Evolutionary conservation across 2,329 filamentous ascomycete species (phyloP), one percentile per base, ranked within the genome.

Genomic region (Pestalotiopsis sp.): DNA sequence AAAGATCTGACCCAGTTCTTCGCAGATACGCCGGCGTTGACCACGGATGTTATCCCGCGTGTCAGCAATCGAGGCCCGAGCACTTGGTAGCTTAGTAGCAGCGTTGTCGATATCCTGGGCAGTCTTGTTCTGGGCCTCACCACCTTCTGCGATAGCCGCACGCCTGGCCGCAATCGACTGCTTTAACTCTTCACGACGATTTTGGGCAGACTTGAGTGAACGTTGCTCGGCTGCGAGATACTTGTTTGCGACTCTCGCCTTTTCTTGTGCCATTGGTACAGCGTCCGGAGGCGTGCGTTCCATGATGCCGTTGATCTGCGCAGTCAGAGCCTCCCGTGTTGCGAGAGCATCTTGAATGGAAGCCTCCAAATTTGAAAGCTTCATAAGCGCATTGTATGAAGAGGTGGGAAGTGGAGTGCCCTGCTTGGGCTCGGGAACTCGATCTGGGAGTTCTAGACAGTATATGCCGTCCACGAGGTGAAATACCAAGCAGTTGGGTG

Each of bases 311-410:
- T 92, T 92, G 71, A 98, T 97, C 71, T 97, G 93, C n/a, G 85
- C 81, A 61, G 93, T 89, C 9, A 98, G 84, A 65, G 86, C 85
- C 68, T 92, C 89, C 14, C 92, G 89, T 0, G 93, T 97, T 1
- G 90, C 88, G 10, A 97, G 81, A 1, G 94, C 94, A 78, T 98
- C 95, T 76, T 97, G 94, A 26, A 98, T 93, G 66, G 94, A 97
- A 76, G 92, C 93, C 70, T 97, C 94, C 17, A 98, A 85, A 68
- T 94, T 97, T 5, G 93, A 91, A 11, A 98, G 84, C 69, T 92
- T 91, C 90, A 98, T 95, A 22, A 98, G 83, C 1, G 92, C 89
- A 75, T 94, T 94, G 78, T 97, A 98, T 0, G 94, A 94, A 0
- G 94, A 94, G 0, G 92, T 94, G 0, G 87, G 81, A 0, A 87